Conservation (phyloP, 225 moss, liverwort and hornwort genomes). For the Neckera pumila region DNA sequence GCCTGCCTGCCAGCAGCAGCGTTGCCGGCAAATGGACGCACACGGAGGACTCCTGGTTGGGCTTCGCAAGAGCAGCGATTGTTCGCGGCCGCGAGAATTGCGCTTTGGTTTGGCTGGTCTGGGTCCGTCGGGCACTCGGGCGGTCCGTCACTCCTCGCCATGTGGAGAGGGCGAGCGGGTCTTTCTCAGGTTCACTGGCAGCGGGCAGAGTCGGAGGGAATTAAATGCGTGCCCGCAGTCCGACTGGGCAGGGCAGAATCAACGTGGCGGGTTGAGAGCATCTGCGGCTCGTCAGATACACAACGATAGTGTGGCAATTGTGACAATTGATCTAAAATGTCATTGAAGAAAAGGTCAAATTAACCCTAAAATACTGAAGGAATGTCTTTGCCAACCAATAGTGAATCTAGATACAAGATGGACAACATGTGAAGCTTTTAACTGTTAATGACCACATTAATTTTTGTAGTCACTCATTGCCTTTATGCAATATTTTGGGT, state of each 20-base stretch:
- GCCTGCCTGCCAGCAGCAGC: neutral
- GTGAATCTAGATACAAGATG: neutral
- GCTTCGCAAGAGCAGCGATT: neutral
- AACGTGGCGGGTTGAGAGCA: no score
- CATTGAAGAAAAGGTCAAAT: neutral
- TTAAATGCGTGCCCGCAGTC: neutral
- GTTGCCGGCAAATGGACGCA: neutral
- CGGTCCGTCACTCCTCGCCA: neutral
- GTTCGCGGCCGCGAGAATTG: neutral
- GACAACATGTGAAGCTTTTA: neutral
- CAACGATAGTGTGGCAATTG: no score
- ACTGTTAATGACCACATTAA: fast-evolving
- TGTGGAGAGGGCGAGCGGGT: neutral
- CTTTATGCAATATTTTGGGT: neutral
- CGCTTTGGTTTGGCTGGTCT: neutral
- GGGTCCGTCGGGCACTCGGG: neutral
- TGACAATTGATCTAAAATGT: neutral
- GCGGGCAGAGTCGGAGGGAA: neutral
- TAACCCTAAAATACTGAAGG: neutral
- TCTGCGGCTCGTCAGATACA: neutral
- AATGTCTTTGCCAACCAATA: no score
- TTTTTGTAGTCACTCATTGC: neutral
- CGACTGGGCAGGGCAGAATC: neutral
- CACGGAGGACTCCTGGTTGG: neutral
- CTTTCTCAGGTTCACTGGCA: neutral